These are phyloP conservation scores for Penicillium angulare DNA, from an alignment of 495 filamentous ascomycete species.

Conservation along the genomic window DNA sequence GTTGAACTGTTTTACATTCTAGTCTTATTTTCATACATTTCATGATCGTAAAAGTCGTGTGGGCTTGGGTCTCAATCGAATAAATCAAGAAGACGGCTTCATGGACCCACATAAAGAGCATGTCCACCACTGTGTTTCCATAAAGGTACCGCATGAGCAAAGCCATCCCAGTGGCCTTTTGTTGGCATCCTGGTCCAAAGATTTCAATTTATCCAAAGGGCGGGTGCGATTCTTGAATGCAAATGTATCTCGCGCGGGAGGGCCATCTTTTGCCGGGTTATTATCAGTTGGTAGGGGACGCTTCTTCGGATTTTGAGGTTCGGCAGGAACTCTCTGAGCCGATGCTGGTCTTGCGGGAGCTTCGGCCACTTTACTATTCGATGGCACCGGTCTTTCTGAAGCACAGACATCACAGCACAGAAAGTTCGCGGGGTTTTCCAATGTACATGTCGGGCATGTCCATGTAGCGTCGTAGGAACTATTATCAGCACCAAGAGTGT, in stretches of 20 bases:
- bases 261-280: conserved; percentile 6
- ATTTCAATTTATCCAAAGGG: conserved; percentile 35
- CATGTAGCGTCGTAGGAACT: conserved; percentile 50
- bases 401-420: conserved; percentile 79
- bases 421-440: conserved; percentile 70
- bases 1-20: background rate
- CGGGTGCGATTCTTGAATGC: conserved; percentile 38
- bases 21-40: background rate
- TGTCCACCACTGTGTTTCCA: conserved; percentile 78
- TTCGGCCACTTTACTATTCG: conserved; percentile 15
- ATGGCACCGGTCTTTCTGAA: conserved; percentile 54
- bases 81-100: conserved; percentile 56
- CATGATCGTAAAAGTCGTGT: too few relatives aligned
- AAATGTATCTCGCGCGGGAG: conserved; percentile 16
- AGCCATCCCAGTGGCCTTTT: conserved; percentile 62
- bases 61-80: too few relatives aligned
- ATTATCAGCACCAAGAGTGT: conserved; percentile 7
- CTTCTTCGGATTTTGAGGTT: conserved; percentile 17
- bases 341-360: conserved; percentile 5
- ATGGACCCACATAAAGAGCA: conserved; percentile 66
- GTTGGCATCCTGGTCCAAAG: conserved; percentile 37
- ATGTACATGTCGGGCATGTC: conserved; percentile 77
- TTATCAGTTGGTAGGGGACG: conserved; percentile 10
- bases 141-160: conserved; percentile 65
- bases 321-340: background rate